Evolutionary conservation across 164 flowering plant genomes (phyloP), one percentile per base, ranked within the genome.

Genomic region (Litsea cubeba): DNA sequence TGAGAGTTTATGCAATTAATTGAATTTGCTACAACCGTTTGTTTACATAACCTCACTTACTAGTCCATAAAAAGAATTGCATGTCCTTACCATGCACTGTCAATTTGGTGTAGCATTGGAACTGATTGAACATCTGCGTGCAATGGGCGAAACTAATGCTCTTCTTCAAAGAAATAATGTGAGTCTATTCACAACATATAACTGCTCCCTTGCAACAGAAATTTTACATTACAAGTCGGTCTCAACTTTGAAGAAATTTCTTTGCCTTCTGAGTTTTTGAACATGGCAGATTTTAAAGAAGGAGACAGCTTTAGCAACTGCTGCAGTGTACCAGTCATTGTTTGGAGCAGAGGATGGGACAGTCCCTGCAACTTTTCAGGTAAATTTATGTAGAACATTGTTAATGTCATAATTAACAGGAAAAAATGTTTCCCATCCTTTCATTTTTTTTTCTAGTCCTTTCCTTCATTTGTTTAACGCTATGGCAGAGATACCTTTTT

Each of bases 331-430:
- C 74, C 90, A 95, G 73, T 89, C 97, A 4, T 90, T 93, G 97
- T 95, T 93, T 90, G 99, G 84, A 50, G 90, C 87, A 35, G 95
- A 95, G 79, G 98, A 93, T 84, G 98, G 98, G 62, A 90, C 90
- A 35, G 83, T 95, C 30, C 96, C 98, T 20, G 98, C 99, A 70
- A 95, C 99, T 32, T 95, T 91, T 82, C 99, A 95, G 98, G 99
- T 92, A 62, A 82, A 65, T 32, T 7, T 12, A 57, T 23, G 26
- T 1, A 40, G 66, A 14, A 62, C 23, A 68, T 40, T 66, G 40
- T 3, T 28, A 46, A 68, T 28, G 14, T 46, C 28, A 30, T 20
- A 54, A 54, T 14, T 54, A 40, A 54, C 60, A 54, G n/a, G 46
- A 54, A 54, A 54, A 54, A 54, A 15, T 20, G n/a, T 54, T 54